A percentile compares a stretch with the other conserved stretches of the same genome.
phyloP scores from a whole-genome alignment of 768 basidiomycete species.

The Rhizopogon vesiculosus region DNA sequence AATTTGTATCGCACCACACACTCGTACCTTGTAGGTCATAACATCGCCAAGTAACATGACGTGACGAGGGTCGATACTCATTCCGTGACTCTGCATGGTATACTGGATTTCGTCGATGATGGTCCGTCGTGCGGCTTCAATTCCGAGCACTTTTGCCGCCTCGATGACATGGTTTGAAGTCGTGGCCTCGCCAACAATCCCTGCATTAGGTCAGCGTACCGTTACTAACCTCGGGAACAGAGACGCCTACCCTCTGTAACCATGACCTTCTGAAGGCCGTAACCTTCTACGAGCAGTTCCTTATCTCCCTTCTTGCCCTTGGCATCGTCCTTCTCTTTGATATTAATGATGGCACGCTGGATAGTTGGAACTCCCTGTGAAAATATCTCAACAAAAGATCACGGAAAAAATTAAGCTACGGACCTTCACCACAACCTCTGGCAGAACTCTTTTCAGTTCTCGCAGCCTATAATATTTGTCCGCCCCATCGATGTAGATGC shows the following conservation, averaged over 20 bases:
- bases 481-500: conserved; percentile 73
- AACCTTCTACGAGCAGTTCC: conserved; percentile 93
- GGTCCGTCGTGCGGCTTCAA: conserved; percentile 90
- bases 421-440: conserved; percentile 89
- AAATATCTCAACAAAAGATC: neutral
- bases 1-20: conserved; percentile 6
- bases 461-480: conserved; percentile 84
- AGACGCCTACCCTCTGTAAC: conserved; percentile 74
- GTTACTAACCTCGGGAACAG: neutral
- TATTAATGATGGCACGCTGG: conserved; percentile 92
- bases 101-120: conserved; percentile 97
- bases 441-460: conserved; percentile 78
- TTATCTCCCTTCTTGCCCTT: conserved; percentile 84
- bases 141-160: conserved; percentile 91
- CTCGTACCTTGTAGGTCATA: conserved; percentile 89
- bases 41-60: conserved; percentile 98
- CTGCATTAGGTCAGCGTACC: conserved; percentile 34
- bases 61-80: conserved; percentile 98
- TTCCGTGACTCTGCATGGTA: conserved; percentile 95
- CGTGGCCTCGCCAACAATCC: conserved; percentile 89
- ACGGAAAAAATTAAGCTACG: neutral
- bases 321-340: conserved; percentile 81
- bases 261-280: conserved; percentile 97
- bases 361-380: conserved; percentile 79
- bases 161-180: conserved; percentile 98